Evolutionary conservation across 371 early-diverging fungal genomes (phyloP).

Genomic region (Mucor circinelloides): DNA sequence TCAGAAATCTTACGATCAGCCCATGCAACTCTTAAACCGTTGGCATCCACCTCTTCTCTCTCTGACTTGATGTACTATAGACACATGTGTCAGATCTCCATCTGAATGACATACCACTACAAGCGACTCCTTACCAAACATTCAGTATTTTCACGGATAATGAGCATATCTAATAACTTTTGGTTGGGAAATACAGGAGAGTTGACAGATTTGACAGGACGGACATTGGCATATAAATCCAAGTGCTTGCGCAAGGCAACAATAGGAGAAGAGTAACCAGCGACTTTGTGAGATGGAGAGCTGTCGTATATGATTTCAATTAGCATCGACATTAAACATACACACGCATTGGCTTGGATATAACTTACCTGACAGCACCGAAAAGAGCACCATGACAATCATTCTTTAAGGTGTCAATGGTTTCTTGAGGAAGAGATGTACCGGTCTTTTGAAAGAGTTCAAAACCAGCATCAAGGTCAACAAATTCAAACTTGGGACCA

Average conservation of each 20-base stretch:
- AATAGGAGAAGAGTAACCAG: slow-evolving; percentile 95
- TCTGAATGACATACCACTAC: background rate
- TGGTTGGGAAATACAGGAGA: slow-evolving; percentile 62
- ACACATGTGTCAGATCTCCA: background rate
- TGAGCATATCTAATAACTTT: slow-evolving; percentile 88
- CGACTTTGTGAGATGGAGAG: slow-evolving; percentile 96
- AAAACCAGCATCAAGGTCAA: slow-evolving; percentile 90
- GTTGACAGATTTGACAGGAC: slow-evolving; percentile 81
- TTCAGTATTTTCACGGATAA: slow-evolving; percentile 97
- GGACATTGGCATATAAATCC: slow-evolving; percentile 94
- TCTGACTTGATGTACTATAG: slow-evolving; percentile 85
- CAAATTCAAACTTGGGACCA: slow-evolving; percentile 73
- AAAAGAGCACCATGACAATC: slow-evolving; percentile 94
- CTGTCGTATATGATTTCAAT: slow-evolving; percentile 33
- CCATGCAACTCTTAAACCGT: slow-evolving; percentile 72
- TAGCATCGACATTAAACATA: background rate
- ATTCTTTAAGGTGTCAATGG: slow-evolving; percentile 74
- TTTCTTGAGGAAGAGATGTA: slow-evolving; percentile 85
- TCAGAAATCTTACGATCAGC: slow-evolving; percentile 92
- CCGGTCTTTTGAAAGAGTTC: slow-evolving; percentile 93
- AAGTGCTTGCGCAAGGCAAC: slow-evolving; percentile 90
- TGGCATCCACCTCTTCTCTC: slow-evolving; percentile 68
- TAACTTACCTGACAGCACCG: slow-evolving; percentile 88
- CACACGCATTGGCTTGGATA: background rate
- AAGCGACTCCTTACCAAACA: slow-evolving; percentile 75